phyloP scores from a whole-genome alignment of 768 basidiomycete species.

The Solioccasus polychromus region DNA sequence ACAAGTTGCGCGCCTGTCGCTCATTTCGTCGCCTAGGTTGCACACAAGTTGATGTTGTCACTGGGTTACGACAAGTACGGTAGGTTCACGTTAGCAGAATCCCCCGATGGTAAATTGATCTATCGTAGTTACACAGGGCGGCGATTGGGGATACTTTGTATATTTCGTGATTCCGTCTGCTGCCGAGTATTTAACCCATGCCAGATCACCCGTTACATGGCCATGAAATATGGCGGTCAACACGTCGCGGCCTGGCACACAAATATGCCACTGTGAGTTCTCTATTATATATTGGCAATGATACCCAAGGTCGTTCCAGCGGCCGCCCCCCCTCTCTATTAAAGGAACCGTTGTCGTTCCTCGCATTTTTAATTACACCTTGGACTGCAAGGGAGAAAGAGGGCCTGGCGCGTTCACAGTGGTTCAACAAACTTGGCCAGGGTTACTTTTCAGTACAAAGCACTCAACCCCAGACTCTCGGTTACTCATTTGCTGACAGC shows the following conservation, averaged over 20 bases:
- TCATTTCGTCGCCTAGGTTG: constrained; percentile 31
- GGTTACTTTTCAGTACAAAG: constrained; percentile 34
- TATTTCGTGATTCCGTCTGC: constrained; percentile 2
- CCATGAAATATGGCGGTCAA: constrained; percentile 35
- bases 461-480: constrained; percentile 52
- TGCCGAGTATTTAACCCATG: background rate
- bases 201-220: constrained; percentile 37
- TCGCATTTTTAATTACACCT: constrained; percentile 27
- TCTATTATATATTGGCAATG: background rate
- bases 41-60: constrained; percentile 47
- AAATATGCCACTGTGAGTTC: constrained; percentile 42
- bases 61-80: constrained; percentile 51
- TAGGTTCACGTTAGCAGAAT: constrained; percentile 9
- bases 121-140: constrained; percentile 44
- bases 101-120: background rate
- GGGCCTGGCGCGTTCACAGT: constrained; percentile 15
- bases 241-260: constrained; percentile 53
- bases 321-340: constrained; percentile 20
- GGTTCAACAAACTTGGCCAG: constrained; percentile 19
- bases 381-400: constrained; percentile 28
- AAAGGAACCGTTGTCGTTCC: constrained; percentile 26
- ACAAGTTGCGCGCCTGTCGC: background rate
- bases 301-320: constrained; percentile 10
- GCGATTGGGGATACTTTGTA: constrained; percentile 46
- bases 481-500: constrained; percentile 54